phyloP scores from a whole-genome alignment of 768 basidiomycete genomes.

The Leucosporidium creatinivorum region DNA sequence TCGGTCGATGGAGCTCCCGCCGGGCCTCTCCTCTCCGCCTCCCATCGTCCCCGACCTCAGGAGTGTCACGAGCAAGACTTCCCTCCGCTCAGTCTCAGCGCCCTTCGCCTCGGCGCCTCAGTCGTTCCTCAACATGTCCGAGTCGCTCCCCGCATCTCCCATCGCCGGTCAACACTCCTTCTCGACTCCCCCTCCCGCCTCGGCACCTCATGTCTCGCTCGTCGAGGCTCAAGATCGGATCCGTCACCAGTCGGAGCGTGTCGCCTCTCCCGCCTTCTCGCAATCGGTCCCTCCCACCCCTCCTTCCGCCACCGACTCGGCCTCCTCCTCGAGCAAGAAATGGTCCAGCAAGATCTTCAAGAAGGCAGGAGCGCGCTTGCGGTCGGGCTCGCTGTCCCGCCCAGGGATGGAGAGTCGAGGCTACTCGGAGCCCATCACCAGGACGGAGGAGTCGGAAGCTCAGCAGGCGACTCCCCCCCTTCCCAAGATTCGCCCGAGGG shows the following conservation, averaged over 20 bases:
- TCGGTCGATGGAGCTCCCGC: too few species aligned
- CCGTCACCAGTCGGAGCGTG: background rate
- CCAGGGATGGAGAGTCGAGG: background rate
- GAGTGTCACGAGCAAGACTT: background rate
- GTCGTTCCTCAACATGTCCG: background rate
- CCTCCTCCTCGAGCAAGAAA: background rate
- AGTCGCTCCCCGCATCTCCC: background rate
- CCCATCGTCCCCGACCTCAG: too few species aligned
- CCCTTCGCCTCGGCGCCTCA: background rate
- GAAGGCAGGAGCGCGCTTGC: conserved; percentile 13
- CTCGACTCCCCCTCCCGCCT: conserved; percentile 28
- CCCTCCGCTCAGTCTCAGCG: background rate
- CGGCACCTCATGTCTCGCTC: conserved; percentile 2
- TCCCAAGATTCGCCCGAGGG: conserved; percentile 6
- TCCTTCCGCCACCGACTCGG: background rate
- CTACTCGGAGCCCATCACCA: conserved; percentile 24
- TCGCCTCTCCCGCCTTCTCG: background rate
- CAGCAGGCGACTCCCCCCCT: conserved; percentile 9
- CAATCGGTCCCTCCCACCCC: background rate
- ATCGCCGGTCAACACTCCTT: conserved; percentile 6
- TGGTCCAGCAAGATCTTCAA: conserved; percentile 29
- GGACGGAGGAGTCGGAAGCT: conserved; percentile 12
- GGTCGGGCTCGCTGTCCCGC: background rate
- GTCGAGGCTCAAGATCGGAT: background rate
- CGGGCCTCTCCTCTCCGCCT: too few species aligned